Evolutionary conservation across 164 flowering plant species (phyloP), one percentile per base, ranked within the genome.

Genomic region (Malania oleifera): DNA sequence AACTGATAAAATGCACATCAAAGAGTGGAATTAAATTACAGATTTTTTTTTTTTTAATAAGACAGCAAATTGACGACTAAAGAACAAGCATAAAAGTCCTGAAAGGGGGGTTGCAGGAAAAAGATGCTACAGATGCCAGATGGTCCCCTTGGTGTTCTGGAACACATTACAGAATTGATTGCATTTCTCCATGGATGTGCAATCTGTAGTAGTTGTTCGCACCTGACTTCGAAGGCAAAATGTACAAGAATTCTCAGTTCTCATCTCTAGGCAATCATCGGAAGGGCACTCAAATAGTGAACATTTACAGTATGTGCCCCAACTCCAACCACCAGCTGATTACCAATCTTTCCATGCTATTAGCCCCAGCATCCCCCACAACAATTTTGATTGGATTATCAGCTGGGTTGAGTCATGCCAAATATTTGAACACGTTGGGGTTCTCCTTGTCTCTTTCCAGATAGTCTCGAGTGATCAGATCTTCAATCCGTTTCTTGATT

Each of bases 361-460:
- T 67, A 25, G 51, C 62, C 59, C 57, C 52, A 58, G 45, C 61
- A 19, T 23, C 7, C 19, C 47, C 34, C 28, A 46, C 27, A 31
- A 23, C 9, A 38, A 38, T 38, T 56, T 54, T 51, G 40, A 52
- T 35, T 56, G 29, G 49, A 51, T 20, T 18, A 28, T 29, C 37
- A 53, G 43, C 52, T 24, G 47, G 50, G 55, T 59, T 38, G 49
- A 46, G 61, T 90, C 75, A 91, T 11, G 98, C 96, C 70, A 91
- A 65, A 72, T 91, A 91, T 72, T 76, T 83, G 76, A 86, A 91
- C 70, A 72, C 0, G 64, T 82, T 88, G 7, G 92, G 81, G 64
- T 85, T 85, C 8, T 83, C 86, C 57, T 79, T 84, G 74, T 88
- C 98, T 50, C 98, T 79, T 69, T 86, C 95, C 65, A 91, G 67